Conservation (phyloP, 2,329 filamentous ascomycete genomes). For the Monosporascus cannonballus region DNA sequence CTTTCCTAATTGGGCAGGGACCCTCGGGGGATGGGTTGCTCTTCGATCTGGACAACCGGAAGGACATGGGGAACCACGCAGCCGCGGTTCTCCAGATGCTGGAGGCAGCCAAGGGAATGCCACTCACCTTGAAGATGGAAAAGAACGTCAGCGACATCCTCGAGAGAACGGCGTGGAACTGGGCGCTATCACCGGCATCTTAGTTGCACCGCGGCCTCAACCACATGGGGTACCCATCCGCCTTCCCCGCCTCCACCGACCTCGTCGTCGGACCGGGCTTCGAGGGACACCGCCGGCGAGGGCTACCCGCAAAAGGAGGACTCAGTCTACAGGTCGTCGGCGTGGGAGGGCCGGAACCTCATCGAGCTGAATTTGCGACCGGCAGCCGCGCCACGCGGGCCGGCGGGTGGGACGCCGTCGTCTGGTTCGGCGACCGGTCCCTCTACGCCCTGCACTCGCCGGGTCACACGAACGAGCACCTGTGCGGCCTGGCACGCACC, state of each 20-base stretch:
- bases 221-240: slow-evolving; percentile 16
- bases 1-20: slow-evolving; percentile 17
- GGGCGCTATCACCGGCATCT: slow-evolving; percentile 13
- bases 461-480: slow-evolving; percentile 18
- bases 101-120: neutral
- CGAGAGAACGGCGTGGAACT: slow-evolving; percentile 16
- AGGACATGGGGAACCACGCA: slow-evolving; percentile 12
- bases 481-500: slow-evolving; percentile 19
- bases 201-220: slow-evolving; percentile 20
- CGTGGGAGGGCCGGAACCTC: slow-evolving; percentile 14
- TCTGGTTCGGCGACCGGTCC: slow-evolving; percentile 20
- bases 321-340: slow-evolving; percentile 8
- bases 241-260: slow-evolving; percentile 12
- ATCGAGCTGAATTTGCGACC: slow-evolving; percentile 10
- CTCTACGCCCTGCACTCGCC: slow-evolving; percentile 21
- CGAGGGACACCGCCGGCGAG: slow-evolving; percentile 10
- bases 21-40: slow-evolving; percentile 7
- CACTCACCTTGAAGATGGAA: slow-evolving; percentile 4
- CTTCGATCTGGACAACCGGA: slow-evolving; percentile 18
- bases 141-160: slow-evolving; percentile 15
- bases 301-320: slow-evolving; percentile 13
- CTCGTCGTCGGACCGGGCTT: slow-evolving; percentile 15
- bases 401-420: slow-evolving; percentile 14
- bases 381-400: slow-evolving; percentile 6
- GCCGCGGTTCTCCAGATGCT: neutral